Base-by-base conservation (phyloP, 306 rosid genomes). In the Acacia acuminata region DNA sequence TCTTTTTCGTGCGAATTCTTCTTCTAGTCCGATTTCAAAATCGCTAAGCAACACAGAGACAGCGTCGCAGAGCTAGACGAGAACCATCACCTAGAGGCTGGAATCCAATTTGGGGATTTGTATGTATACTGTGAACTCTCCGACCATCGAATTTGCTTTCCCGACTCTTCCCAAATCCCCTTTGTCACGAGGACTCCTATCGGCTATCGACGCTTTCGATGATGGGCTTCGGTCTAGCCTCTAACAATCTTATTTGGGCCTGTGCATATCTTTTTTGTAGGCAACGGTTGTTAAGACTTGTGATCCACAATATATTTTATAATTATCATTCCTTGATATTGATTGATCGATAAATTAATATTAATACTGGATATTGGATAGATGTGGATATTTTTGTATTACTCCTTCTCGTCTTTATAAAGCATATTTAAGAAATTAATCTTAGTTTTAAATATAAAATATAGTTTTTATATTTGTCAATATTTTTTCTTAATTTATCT, bases 1-100 rank as follows among this genome's bases (percentile, higher is more conserved):
- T 40, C 56, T 11, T 47, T 30, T 36, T 10, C 45, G 10, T 27
- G 25, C 40, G 7, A 45, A 42, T 72, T 45, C 60, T 42, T 76
- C 69, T 27, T 77, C 45, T 20, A n/a, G 8, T 75, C 68, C 38
- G 79, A 75, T 58, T 56, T 58, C 70, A 40, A 43, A 73, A 42
- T 27, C 36, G 36, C 73, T 17, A 4, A 50, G 32, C n/a, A 44
- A 42, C 68, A 38, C 30, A 55, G 51, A 50, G 2, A 16, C 53
- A 44, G 24, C n/a, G 56, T 71, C 38, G 10, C 17, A 50, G 77
- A 50, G 64, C 44, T 17, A 30, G 45, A 30, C 27, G 7, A 5
- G 14, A 44, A 45, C 51, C 53, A 14, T 24, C 22, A 24, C 76
- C 12, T 13, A 14, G 22, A 24, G 58, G 58, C 5, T 8, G 32